Evolutionary conservation across 75 land plant genomes (phyloP).

Genomic region (Chamaecyparis obtusa): DNA sequence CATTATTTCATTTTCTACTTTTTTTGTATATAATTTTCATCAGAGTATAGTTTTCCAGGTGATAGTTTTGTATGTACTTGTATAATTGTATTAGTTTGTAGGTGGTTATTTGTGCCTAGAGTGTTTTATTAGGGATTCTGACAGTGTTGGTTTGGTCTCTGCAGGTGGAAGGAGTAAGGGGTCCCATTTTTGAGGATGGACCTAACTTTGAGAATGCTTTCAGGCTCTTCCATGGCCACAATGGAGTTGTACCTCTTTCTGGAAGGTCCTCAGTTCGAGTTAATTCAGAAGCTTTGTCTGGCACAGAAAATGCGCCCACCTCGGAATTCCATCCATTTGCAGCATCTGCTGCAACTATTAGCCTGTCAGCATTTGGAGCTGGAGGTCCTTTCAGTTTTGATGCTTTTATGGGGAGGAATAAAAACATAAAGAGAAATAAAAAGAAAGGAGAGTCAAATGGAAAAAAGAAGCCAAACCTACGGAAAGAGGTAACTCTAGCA

Average conservation of each 20-base stretch:
- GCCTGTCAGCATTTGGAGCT: slow-evolving; percentile 82
- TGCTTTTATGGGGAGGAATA: slow-evolving; percentile 56
- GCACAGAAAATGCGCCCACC: slow-evolving; percentile 15
- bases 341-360: slow-evolving; percentile 94
- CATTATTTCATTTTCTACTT: neutral
- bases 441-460: slow-evolving; percentile 34
- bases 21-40: neutral
- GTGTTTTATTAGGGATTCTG: neutral
- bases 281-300: neutral
- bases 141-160: neutral
- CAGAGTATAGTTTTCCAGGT: neutral
- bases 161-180: slow-evolving; percentile 72
- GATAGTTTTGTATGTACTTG: neutral
- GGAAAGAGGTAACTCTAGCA: slow-evolving; percentile 39
- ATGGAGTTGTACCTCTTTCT: slow-evolving; percentile 94
- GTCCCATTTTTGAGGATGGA: slow-evolving; percentile 99
- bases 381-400: slow-evolving; percentile 92
- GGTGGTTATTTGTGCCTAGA: neutral
- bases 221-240: slow-evolving; percentile 85
- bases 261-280: slow-evolving; percentile 23
- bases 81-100: neutral
- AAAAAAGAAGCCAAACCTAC: slow-evolving; percentile 36
- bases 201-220: slow-evolving; percentile 94
- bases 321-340: slow-evolving; percentile 84
- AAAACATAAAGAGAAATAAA: slow-evolving; percentile 16